Conservation (phyloP, 257 asterid genomes). For the Solanum gandarillasii region DNA sequence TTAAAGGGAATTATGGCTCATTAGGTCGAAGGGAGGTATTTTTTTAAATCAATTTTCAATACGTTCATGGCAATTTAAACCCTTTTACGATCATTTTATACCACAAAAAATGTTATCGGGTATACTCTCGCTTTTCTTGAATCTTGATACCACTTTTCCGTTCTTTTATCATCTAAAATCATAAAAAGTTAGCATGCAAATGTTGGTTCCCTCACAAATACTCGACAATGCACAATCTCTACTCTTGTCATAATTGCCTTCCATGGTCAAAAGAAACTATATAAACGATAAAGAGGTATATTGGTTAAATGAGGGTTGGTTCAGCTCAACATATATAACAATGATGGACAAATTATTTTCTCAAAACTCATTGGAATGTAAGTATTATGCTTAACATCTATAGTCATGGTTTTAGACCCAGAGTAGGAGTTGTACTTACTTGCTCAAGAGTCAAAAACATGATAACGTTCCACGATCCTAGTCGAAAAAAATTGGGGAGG, state of each 20-base stretch:
- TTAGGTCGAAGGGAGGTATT: background rate
- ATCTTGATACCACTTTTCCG: background rate
- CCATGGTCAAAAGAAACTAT: background rate
- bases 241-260: background rate
- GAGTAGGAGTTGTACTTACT: conserved; percentile 33
- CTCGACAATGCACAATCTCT: background rate
- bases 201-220: background rate
- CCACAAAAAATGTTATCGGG: background rate
- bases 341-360: background rate
- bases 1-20: background rate
- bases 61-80: background rate
- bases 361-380: background rate
- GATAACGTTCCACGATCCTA: conserved; percentile 80
- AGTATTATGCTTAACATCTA: background rate
- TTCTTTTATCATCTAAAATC: background rate
- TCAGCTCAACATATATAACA: background rate
- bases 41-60: background rate
- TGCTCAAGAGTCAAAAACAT: conserved; percentile 78
- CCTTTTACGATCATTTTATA: background rate
- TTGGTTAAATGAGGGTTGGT: background rate
- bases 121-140: background rate
- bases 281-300: background rate
- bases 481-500: conserved; percentile 67
- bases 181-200: background rate
- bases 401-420: background rate